These are phyloP conservation scores for Hypoxylon fragiforme DNA, from an alignment of 495 filamentous ascomycete genomes.

Conservation along the genomic window DNA sequence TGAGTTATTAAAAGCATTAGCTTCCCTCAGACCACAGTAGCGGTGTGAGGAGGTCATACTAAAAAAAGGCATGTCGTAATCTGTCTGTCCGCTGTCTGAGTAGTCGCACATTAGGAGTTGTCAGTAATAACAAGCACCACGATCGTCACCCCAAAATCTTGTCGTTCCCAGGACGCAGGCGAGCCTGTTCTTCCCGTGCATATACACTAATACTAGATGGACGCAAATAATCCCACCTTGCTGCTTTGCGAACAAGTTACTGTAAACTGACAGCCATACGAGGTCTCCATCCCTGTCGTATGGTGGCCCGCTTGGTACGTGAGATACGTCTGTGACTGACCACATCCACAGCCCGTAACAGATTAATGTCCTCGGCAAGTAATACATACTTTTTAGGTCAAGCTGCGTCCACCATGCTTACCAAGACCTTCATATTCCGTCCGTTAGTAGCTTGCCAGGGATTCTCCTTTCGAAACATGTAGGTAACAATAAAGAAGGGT, in stretches of 20 bases:
- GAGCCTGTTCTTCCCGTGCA: slow-evolving; percentile 29
- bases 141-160: slow-evolving; percentile 34
- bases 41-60: slow-evolving; percentile 37
- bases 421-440: slow-evolving; percentile 13
- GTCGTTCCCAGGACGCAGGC: slow-evolving; percentile 33
- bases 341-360: slow-evolving; percentile 27
- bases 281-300: slow-evolving; percentile 34
- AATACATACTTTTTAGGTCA: slow-evolving; percentile 27
- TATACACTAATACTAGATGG: slow-evolving; percentile 32
- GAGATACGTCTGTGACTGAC: slow-evolving; percentile 25
- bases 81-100: slow-evolving; percentile 24
- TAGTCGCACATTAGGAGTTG: slow-evolving; percentile 33
- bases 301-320: slow-evolving; percentile 31
- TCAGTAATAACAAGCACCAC: slow-evolving; percentile 32
- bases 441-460: slow-evolving; percentile 16
- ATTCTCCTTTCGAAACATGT: too few relatives aligned
- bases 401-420: slow-evolving; percentile 27
- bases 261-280: slow-evolving; percentile 26
- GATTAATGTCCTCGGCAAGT: slow-evolving; percentile 31
- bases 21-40: slow-evolving; percentile 34
- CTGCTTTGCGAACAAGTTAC: slow-evolving; percentile 30
- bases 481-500: too few relatives aligned
- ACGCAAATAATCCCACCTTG: slow-evolving; percentile 26
- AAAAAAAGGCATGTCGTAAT: slow-evolving; percentile 34
- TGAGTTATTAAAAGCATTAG: slow-evolving; percentile 29